Conservation (phyloP, 75 land plant genomes). For the Pinus taeda region DNA sequence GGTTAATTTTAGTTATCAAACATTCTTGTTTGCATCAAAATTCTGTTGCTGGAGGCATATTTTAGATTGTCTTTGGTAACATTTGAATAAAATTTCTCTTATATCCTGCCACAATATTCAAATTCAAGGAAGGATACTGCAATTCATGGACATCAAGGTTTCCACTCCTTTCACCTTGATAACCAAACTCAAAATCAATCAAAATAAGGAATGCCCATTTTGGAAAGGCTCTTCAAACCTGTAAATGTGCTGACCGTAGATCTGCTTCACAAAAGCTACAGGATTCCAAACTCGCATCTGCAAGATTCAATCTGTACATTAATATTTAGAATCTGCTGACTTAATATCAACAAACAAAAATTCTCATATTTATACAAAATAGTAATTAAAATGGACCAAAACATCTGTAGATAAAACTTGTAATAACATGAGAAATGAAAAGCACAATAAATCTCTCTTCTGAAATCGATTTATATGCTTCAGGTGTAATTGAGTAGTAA, state of each 20-base stretch:
- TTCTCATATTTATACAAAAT: not conserved
- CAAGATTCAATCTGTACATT: constrained; percentile 5
- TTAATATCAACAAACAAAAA: not conserved
- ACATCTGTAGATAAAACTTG: too few relatives aligned
- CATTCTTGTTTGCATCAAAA: too few relatives aligned
- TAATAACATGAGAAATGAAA: not conserved
- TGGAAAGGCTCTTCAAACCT: constrained; percentile 39
- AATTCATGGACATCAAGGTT: not conserved
- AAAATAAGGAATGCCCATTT: not conserved
- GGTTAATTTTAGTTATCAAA: too few relatives aligned
- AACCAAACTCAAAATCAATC: not conserved
- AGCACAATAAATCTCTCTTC: too few relatives aligned
- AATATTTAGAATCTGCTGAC: not conserved
- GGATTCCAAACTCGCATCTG: constrained; percentile 71
- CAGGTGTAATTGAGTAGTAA: not conserved
- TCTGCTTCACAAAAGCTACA: constrained; percentile 85
- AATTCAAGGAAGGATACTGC: not conserved
- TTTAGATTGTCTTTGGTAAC: not conserved
- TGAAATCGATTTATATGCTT: too few relatives aligned
- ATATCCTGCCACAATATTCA: not conserved
- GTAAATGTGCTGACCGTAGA: constrained; percentile 86
- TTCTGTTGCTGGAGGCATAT: not conserved
- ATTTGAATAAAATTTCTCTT: not conserved
- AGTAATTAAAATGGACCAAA: not conserved
- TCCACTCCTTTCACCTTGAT: not conserved